Evolutionary conservation across 2,329 filamentous ascomycete species (phyloP), one percentile per base, ranked within the genome.

Genomic region (Monilinia laxa): DNA sequence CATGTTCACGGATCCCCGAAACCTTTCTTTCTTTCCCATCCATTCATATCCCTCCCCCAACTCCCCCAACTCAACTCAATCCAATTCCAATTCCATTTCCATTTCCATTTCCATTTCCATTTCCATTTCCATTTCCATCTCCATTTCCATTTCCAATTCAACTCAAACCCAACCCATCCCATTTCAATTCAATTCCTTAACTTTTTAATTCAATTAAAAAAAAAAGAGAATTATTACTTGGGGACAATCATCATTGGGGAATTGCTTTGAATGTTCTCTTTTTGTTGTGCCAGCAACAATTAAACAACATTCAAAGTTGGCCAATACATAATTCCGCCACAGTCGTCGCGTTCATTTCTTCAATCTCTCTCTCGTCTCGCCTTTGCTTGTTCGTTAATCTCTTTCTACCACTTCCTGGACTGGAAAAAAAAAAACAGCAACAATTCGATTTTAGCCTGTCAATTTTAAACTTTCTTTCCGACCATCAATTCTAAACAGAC

Each of bases 281-380:
- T 35, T 35, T 35, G 31, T 35, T 35, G 31, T 35, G 31, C 31
- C 31, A 35, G 31, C 31, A 35, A 35, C 31, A 35, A 35, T 35
- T 35, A 35, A 35, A 35, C 7, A 14, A 49, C 57, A 35, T 42
- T 35, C 52, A 42, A 40, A 31, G 45, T 25, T 18, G 47, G 51
- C 57, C 49, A 54, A 54, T 54, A 54, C 54, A 54, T 11, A 59
- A 42, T 16, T 16, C 51, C 25, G 23, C 64, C 67, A 62, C 67
- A 70, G 70, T 71, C 71, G 66, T 73, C 72, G 72, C 71, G 70
- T 73, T 66, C 64, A 57, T 67, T 31, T 63, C 47, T 40, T 51
- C 45, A 51, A 23, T 38, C 40, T 28, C 25, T 7, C 38, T n/a
- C 40, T 52, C 53, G 40, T n/a, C 40, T 52, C 53, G 40, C 28